phyloP scores from a whole-genome alignment of 2,329 filamentous ascomycete species.

The Biscogniauxia mediterranea region DNA sequence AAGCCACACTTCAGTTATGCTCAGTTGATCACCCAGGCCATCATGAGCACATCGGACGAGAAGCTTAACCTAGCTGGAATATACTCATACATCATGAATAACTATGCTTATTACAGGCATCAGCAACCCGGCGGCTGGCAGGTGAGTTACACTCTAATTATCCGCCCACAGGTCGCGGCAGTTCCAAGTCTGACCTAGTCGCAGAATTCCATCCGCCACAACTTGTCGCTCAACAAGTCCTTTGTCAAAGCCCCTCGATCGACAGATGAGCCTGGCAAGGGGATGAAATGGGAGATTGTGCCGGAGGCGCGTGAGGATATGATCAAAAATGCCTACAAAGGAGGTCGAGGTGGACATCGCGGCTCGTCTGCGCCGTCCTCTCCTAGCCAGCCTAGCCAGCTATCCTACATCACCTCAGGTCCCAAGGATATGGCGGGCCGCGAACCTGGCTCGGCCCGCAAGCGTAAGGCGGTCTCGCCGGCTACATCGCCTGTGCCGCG shows the following conservation, averaged over 20 bases:
- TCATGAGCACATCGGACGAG: constrained; percentile 80
- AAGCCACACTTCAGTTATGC: constrained; percentile 97
- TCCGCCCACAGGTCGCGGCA: too few species aligned
- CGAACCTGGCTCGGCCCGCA: constrained; percentile 53
- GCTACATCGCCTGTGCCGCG: constrained; percentile 55
- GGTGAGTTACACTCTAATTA: constrained; percentile 47
- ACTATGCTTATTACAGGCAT: constrained; percentile 90
- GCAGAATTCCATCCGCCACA: constrained; percentile 94
- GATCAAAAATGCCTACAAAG: constrained; percentile 66
- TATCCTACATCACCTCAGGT: constrained; percentile 60
- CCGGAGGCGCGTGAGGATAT: constrained; percentile 84
- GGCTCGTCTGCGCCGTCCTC: constrained; percentile 72
- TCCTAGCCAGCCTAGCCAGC: constrained; percentile 50
- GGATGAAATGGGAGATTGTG: constrained; percentile 98
- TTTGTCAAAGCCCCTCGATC: constrained; percentile 92
- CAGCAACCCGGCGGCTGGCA: constrained; percentile 83
- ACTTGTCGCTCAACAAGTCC: constrained; percentile 88
- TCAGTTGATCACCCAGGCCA: constrained; percentile 94
- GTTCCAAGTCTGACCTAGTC: constrained; percentile 1
- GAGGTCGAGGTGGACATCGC: constrained; percentile 61
- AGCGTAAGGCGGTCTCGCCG: constrained; percentile 53
- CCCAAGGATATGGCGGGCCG: constrained; percentile 53
- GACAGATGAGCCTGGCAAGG: constrained; percentile 94
- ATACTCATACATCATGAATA: constrained; percentile 86
- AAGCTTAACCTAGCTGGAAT: constrained; percentile 91